Evolutionary conservation across 208 protist species (phyloP), one percentile per base, ranked within the genome.

Genomic region (Trypanosoma mega): DNA sequence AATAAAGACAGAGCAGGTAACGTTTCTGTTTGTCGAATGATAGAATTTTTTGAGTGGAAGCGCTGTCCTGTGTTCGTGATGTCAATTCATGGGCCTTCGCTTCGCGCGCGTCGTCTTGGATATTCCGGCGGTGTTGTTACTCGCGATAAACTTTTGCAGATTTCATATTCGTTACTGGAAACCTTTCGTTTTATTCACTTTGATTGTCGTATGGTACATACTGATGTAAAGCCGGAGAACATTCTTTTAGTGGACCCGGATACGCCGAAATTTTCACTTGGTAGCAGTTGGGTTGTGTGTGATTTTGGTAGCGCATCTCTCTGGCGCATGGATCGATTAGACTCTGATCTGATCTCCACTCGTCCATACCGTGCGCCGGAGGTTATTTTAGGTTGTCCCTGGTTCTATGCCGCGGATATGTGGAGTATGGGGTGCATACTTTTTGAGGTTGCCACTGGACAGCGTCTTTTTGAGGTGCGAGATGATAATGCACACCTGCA

Each of bases 221-320:
- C 96, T 7, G 97, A 98, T 66, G 56, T 98, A 2, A 99, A 99
- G 69, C 97, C 96, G 2, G 96, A 99, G 64, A 99, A 99, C 82
- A 95, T 99, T 43, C 78, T 99, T 16, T 56, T 93, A n/a, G 72
- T 76, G 3, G 79, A 92, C 64, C 36, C 59, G 7, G 59, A 74
- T 27, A 72, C 73, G 2, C 57, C 76, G 2, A 69, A 78, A 24
- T 61, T 68, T 53, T 76, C 65, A 16, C 47, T 92, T 49, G 87
- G 85, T 1, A 45, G 76, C 33, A 60, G 50, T 27, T 96, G 85
- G 85, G 67, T 91, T 7, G 59, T 96, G 23, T 92, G 84, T 62
- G 90, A 96, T 69, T 96, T 96, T 76, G 90, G 90, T n/a, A 96
- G 85, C 44, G 77, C 90, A 0, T 86, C 80, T 6, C 63, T 85